A percentile compares a stretch with the other conserved stretches of the same genome.
Evolutionary conservation across 2,329 filamentous ascomycete genomes (phyloP).

Genomic region (Leptographium lundbergii): DNA sequence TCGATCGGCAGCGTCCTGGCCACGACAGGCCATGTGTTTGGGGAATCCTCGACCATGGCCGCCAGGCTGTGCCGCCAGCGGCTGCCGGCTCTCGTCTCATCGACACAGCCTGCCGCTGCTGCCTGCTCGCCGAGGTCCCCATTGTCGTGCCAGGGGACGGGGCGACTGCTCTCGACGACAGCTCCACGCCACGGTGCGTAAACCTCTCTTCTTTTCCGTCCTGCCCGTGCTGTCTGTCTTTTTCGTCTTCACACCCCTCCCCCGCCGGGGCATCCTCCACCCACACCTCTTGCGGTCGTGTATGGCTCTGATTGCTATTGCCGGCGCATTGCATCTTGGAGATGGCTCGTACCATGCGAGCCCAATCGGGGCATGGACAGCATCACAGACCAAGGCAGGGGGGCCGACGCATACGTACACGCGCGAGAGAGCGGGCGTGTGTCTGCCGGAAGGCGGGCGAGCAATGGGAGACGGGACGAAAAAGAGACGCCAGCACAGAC

Average conservation of each 20-base stretch:
- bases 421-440: neutral
- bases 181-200: constrained; percentile 9
- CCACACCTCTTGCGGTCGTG: neutral
- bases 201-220: neutral
- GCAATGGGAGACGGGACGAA: neutral
- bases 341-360: neutral
- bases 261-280: neutral
- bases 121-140: neutral
- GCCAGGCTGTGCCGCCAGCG: neutral
- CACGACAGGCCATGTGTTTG: constrained; percentile 1
- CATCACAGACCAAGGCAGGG: neutral
- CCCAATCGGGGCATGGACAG: neutral
- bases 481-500: neutral
- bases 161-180: constrained; percentile 10
- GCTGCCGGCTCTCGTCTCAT: neutral
- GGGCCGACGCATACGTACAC: neutral
- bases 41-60: neutral
- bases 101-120: neutral
- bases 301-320: neutral
- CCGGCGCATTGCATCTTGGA: neutral
- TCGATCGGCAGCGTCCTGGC: constrained; percentile 11
- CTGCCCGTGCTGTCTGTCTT: neutral
- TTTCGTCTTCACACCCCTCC: neutral
- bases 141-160: constrained; percentile 1
- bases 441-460: neutral